These are phyloP conservation scores for Aegilops tauschii DNA, from an alignment of 176 grass and related monocot species.

Conservation along the genomic window DNA sequence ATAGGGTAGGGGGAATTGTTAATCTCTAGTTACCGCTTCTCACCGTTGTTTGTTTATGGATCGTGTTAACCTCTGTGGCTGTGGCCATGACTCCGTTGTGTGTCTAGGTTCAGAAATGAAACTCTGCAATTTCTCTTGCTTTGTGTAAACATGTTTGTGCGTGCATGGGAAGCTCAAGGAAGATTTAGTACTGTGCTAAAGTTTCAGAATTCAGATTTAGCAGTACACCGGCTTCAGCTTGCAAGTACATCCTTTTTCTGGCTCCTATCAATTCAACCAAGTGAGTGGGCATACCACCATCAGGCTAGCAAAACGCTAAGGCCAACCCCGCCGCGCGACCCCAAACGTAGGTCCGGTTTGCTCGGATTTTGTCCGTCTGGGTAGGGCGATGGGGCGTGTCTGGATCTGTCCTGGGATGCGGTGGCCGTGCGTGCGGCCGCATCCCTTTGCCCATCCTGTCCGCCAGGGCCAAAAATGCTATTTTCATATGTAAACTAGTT, in stretches of 20 bases:
- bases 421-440: too few species aligned
- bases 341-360: too few species aligned
- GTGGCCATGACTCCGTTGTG: not conserved
- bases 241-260: constrained; percentile 15
- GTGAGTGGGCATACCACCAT: too few species aligned
- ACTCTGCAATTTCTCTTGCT: not conserved
- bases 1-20: not conserved
- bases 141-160: not conserved
- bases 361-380: too few species aligned
- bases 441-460: too few species aligned
- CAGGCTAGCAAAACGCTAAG: too few species aligned
- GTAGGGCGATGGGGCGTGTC: too few species aligned
- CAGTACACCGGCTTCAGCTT: not conserved
- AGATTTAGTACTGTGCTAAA: not conserved
- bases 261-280: not conserved
- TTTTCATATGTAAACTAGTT: too few species aligned
- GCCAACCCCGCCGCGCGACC: too few species aligned
- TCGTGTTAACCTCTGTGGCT: not conserved
- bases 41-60: not conserved
- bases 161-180: not conserved
- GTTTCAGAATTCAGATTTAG: not conserved
- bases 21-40: not conserved
- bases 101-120: not conserved
- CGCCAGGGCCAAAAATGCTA: too few species aligned
- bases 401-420: too few species aligned